phyloP scores from a whole-genome alignment of 1,139 yeast genomes.

The Sugiyamaella paludigena region DNA sequence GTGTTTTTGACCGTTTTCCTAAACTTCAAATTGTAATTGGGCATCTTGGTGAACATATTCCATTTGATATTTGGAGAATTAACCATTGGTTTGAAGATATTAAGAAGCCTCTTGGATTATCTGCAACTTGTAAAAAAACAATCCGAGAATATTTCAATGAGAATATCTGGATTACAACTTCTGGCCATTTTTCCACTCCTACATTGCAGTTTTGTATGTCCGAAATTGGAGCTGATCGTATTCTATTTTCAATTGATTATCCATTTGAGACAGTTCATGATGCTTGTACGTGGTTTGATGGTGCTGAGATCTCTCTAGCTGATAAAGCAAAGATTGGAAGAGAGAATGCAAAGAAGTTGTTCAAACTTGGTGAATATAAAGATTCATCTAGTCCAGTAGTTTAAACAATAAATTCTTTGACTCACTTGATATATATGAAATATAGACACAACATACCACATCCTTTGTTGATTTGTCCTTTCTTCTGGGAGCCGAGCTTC shows the following conservation, averaged over 20 bases:
- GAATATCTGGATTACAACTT: constrained; percentile 15
- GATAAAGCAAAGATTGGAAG: constrained; percentile 14
- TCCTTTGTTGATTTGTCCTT: too few relatives aligned
- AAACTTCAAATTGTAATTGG: constrained; percentile 13
- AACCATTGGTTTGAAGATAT: constrained; percentile 15
- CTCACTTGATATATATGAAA: too few relatives aligned
- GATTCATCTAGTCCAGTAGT: constrained; percentile 10
- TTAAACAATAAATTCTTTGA: too few relatives aligned
- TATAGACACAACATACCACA: too few relatives aligned
- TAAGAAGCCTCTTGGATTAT: constrained; percentile 13
- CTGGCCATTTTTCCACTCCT: constrained; percentile 13
- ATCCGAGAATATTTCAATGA: constrained; percentile 12
- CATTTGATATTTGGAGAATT: constrained; percentile 14
- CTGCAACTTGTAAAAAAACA: constrained; percentile 8
- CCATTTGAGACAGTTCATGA: constrained; percentile 13
- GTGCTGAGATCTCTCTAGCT: constrained; percentile 12
- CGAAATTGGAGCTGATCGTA: constrained; percentile 12
- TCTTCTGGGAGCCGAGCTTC: too few relatives aligned
- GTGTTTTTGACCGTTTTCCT: constrained; percentile 14
- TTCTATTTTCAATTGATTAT: constrained; percentile 12
- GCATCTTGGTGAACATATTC: constrained; percentile 13
- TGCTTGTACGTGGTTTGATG: constrained; percentile 15
- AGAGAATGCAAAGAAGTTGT: constrained; percentile 13
- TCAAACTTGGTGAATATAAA: constrained; percentile 11
- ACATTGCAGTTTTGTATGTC: constrained; percentile 8